phyloP scores from a whole-genome alignment of 2,329 filamentous ascomycete genomes.

The Curvularia hawaiiensis region DNA sequence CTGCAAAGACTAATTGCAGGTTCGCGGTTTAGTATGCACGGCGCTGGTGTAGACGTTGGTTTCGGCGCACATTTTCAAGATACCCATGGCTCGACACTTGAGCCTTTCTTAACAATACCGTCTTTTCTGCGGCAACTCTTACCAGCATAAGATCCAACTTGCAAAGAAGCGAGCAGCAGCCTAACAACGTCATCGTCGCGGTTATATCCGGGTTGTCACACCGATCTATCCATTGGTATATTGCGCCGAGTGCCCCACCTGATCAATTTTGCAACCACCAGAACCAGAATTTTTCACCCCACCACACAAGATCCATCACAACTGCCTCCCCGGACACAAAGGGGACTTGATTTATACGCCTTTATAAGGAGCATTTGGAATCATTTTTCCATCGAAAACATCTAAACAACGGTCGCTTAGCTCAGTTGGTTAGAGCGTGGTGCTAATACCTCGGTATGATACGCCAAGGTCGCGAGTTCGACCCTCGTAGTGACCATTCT shows the following conservation, averaged over 20 bases:
- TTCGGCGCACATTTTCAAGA: slow-evolving; percentile 1
- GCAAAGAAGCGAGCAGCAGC: background rate
- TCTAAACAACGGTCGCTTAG: slow-evolving; percentile 20
- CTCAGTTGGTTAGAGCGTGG: slow-evolving; percentile 24
- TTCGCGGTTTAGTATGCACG: background rate
- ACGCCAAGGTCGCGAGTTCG: slow-evolving; percentile 24
- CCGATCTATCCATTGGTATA: background rate
- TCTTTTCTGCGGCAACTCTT: background rate
- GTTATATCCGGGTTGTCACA: background rate
- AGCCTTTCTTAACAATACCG: slow-evolving; percentile 3
- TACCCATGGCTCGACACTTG: slow-evolving; percentile 7
- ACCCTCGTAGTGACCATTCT: slow-evolving; percentile 22
- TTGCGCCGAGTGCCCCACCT: slow-evolving; percentile 1
- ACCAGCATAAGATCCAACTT: background rate
- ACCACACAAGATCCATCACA: background rate
- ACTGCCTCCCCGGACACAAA: too few species aligned
- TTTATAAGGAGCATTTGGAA: background rate
- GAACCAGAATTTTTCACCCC: slow-evolving; percentile 4
- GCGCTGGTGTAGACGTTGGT: slow-evolving; percentile 2
- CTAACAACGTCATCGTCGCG: background rate
- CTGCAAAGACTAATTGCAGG: background rate
- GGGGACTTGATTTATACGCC: background rate
- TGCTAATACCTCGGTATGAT: slow-evolving; percentile 17
- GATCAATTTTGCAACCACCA: background rate
- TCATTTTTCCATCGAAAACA: slow-evolving; percentile 7